Conservation (phyloP, 768 basidiomycete species). For the Trametes cubensis region DNA sequence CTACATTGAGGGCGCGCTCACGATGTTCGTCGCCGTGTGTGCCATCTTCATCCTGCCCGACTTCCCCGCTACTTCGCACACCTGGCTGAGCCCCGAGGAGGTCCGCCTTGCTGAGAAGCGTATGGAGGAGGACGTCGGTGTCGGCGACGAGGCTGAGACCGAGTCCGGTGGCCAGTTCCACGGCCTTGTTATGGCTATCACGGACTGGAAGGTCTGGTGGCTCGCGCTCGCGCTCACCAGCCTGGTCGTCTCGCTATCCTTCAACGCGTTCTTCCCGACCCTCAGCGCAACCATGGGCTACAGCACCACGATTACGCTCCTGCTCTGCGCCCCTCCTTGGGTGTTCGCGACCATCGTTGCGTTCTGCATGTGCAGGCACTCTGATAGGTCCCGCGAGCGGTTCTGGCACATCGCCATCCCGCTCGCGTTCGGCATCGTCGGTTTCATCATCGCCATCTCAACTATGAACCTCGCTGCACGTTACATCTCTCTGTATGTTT, state of each 20-base stretch:
- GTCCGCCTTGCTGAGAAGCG: constrained; percentile 57
- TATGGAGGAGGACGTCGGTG: constrained; percentile 66
- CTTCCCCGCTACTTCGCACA: constrained; percentile 60
- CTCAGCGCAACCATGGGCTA: constrained; percentile 73
- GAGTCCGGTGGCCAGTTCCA: constrained; percentile 39
- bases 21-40: constrained; percentile 52
- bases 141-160: constrained; percentile 51
- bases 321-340: constrained; percentile 83
- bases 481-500: constrained; percentile 63
- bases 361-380: constrained; percentile 60
- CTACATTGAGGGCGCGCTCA: constrained; percentile 65
- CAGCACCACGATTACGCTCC: constrained; percentile 61
- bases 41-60: constrained; percentile 74
- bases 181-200: constrained; percentile 61
- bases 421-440: constrained; percentile 61
- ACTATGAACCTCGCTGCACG: constrained; percentile 65
- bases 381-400: constrained; percentile 71
- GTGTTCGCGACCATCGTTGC: constrained; percentile 60
- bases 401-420: constrained; percentile 65
- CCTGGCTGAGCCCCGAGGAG: constrained; percentile 65
- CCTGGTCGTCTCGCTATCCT: constrained; percentile 65
- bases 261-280: constrained; percentile 83
- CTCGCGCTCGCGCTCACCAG: constrained; percentile 64
- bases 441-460: constrained; percentile 65
- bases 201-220: constrained; percentile 87